Evolutionary conservation across 2,329 filamentous ascomycete species (phyloP).

Genomic region (Acrocalymma vagum): DNA sequence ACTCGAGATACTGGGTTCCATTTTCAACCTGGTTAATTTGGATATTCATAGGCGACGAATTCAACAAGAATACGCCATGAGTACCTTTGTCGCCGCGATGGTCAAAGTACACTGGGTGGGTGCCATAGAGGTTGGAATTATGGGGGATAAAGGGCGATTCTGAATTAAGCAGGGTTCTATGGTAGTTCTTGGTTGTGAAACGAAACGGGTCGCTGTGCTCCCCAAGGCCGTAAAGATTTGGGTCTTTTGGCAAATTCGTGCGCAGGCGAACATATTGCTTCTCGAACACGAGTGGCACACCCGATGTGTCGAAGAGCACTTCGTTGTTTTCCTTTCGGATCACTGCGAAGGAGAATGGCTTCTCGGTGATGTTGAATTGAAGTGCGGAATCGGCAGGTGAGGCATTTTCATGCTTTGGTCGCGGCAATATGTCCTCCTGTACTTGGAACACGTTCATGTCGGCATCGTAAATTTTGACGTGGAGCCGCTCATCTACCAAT

Average conservation of each 20-base stretch:
- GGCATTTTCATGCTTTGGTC: conserved; percentile 57
- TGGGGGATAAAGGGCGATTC: conserved; percentile 70
- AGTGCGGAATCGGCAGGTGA: conserved; percentile 54
- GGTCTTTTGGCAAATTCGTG: conserved; percentile 72
- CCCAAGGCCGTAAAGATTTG: conserved; percentile 80
- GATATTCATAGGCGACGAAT: conserved; percentile 69
- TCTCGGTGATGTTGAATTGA: conserved; percentile 61
- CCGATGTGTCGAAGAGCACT: conserved; percentile 75
- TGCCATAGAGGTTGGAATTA: conserved; percentile 74
- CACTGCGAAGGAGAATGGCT: conserved; percentile 75
- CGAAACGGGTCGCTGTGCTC: conserved; percentile 78
- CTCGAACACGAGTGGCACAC: conserved; percentile 74
- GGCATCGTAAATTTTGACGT: conserved; percentile 77
- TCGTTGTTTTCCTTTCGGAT: conserved; percentile 65
- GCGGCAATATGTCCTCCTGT: conserved; percentile 72
- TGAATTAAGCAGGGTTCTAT: conserved; percentile 73
- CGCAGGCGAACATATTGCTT: conserved; percentile 78
- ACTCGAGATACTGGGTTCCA: conserved; percentile 76
- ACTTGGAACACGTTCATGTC: conserved; percentile 78
- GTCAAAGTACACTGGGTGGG: conserved; percentile 78
- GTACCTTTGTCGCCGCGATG: conserved; percentile 63
- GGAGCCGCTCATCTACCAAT: conserved; percentile 68
- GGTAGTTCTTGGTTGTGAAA: conserved; percentile 73
- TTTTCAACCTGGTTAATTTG: conserved; percentile 70
- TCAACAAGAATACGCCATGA: conserved; percentile 47